Percentiles rank a stretch among this genome's conserved stretches.
Conservation (phyloP, 2,329 filamentous ascomycete genomes). For the Monilinia fructigena region DNA sequence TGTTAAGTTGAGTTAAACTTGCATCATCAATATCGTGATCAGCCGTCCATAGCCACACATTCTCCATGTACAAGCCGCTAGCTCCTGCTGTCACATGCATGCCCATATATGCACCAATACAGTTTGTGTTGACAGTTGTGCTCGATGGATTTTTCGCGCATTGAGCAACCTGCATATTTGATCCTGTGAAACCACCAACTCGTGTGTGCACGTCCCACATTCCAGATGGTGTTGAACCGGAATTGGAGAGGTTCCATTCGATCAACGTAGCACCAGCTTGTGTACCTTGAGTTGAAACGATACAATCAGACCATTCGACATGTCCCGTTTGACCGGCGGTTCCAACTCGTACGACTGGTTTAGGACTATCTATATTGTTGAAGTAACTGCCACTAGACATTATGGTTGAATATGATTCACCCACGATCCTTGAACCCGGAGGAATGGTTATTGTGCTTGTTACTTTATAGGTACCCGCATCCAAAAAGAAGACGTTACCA, state of each 20-base stretch:
- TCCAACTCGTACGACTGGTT: slow-evolving; percentile 53
- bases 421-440: slow-evolving; percentile 43
- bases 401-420: slow-evolving; percentile 47
- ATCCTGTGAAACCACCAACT: slow-evolving; percentile 45
- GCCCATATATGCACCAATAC: slow-evolving; percentile 40
- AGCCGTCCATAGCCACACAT: slow-evolving; percentile 50
- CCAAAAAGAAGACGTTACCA: slow-evolving; percentile 55
- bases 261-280: slow-evolving; percentile 60
- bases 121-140: slow-evolving; percentile 37
- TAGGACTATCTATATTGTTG: slow-evolving; percentile 45
- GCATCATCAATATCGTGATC: slow-evolving; percentile 45
- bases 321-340: slow-evolving; percentile 56
- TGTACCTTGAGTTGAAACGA: slow-evolving; percentile 58
- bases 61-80: slow-evolving; percentile 50
- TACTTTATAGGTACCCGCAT: slow-evolving; percentile 55
- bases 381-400: slow-evolving; percentile 46
- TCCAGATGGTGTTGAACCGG: slow-evolving; percentile 50
- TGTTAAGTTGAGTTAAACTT: slow-evolving; percentile 54
- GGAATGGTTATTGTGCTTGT: slow-evolving; percentile 50
- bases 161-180: slow-evolving; percentile 28
- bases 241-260: slow-evolving; percentile 60
- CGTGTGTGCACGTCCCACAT: slow-evolving; percentile 49
- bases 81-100: slow-evolving; percentile 40
- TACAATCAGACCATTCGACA: slow-evolving; percentile 62
- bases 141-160: slow-evolving; percentile 54